Conservation (phyloP, 805 yeast genomes). For the Monosporozyma aquatica region DNA sequence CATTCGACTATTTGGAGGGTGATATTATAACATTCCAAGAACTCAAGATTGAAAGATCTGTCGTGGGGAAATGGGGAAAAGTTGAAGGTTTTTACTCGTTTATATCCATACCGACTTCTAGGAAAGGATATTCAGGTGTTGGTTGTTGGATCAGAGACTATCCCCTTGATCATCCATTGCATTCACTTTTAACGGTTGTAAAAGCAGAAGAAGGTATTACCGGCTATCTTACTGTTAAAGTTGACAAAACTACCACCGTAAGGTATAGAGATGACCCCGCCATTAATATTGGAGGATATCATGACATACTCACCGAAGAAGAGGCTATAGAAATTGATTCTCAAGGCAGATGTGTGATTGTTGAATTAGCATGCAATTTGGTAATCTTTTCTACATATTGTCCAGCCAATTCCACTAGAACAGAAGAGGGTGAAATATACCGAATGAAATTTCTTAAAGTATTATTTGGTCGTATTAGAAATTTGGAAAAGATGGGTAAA, state of each 20-base stretch:
- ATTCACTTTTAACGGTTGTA: slow-evolving; percentile 40
- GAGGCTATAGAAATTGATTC: slow-evolving; percentile 45
- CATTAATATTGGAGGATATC: slow-evolving; percentile 65
- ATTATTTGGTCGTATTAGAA: slow-evolving; percentile 52
- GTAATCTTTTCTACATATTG: slow-evolving; percentile 69
- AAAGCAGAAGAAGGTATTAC: slow-evolving; percentile 90
- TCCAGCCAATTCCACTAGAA: slow-evolving; percentile 78
- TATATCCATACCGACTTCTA: slow-evolving; percentile 54
- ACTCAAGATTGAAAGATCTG: slow-evolving; percentile 49
- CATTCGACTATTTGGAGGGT: slow-evolving; percentile 49
- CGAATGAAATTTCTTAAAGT: slow-evolving; percentile 49
- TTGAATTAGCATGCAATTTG: slow-evolving; percentile 57
- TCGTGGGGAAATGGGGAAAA: slow-evolving; percentile 37
- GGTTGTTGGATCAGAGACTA: slow-evolving; percentile 66
- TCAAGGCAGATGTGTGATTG: slow-evolving; percentile 76
- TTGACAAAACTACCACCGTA: neutral
- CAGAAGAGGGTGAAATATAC: slow-evolving; percentile 55
- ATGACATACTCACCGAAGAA: slow-evolving; percentile 30
- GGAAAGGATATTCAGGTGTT: slow-evolving; percentile 88
- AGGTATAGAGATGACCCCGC: slow-evolving; percentile 16
- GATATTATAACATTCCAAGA: slow-evolving; percentile 87
- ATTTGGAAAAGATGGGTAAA: slow-evolving; percentile 49
- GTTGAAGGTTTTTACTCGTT: slow-evolving; percentile 53
- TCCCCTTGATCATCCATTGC: slow-evolving; percentile 34
- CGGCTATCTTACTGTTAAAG: slow-evolving; percentile 39